phyloP scores from a whole-genome alignment of 306 rosid genomes.

The Fragaria nilgerrensis region DNA sequence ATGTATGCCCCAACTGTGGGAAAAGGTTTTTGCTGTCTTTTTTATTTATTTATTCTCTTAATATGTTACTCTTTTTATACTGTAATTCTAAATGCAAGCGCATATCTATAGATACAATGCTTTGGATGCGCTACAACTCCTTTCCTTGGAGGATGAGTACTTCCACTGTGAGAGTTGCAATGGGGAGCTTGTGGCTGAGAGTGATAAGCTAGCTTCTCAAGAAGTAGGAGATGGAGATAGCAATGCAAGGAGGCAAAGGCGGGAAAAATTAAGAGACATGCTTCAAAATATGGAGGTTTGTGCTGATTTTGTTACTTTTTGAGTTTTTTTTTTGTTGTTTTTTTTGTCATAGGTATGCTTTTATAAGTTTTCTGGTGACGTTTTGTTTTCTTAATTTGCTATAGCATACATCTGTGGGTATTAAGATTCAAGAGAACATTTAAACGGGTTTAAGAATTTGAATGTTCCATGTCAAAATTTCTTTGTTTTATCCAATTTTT shows the following conservation, averaged over 20 bases:
- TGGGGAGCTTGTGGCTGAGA: constrained; percentile 84
- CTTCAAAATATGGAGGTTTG: constrained; percentile 84
- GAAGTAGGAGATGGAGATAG: constrained; percentile 89
- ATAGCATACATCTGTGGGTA: neutral
- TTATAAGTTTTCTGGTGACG: neutral
- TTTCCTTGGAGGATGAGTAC: too few species aligned
- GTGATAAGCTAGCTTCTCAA: constrained; percentile 83
- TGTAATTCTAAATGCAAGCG: neutral
- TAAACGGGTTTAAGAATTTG: neutral
- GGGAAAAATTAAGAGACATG: constrained; percentile 84
- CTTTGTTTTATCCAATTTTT: neutral
- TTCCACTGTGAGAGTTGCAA: constrained; percentile 89
- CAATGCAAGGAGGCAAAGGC: constrained; percentile 76
- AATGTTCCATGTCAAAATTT: neutral
- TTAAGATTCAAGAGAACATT: neutral
- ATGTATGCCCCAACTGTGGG: constrained; percentile 79
- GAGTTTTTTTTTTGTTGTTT: too few species aligned
- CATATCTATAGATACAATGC: constrained; percentile 72
- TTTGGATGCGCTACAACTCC: constrained; percentile 54
- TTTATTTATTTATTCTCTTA: neutral
- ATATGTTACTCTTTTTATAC: neutral
- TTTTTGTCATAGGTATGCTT: neutral
- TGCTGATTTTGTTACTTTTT: neutral
- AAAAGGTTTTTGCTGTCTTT: constrained; percentile 56
- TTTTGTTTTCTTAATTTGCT: neutral